Evolutionary conservation across 495 filamentous ascomycete species (phyloP).

Genomic region (Lindgomyces ingoldianus): DNA sequence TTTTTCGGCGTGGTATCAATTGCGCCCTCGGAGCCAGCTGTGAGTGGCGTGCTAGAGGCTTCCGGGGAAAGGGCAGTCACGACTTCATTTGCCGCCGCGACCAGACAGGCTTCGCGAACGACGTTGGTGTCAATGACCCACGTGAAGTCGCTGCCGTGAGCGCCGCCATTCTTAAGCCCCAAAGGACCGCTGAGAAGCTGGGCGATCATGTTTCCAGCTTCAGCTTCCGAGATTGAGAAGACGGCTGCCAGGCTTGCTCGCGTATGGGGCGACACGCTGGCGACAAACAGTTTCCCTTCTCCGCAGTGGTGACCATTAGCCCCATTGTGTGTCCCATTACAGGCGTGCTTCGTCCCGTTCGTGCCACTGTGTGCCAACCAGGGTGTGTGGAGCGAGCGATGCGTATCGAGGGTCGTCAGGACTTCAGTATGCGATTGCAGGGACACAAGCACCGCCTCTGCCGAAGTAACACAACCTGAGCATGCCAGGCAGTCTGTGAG

Average conservation of each 20-base stretch:
- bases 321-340: conserved; percentile 14
- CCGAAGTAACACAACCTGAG: conserved; percentile 95
- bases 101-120: conserved; percentile 72
- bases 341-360: conserved; percentile 34
- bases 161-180: conserved; percentile 68
- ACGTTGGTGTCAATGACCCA: conserved; percentile 87
- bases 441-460: conserved; percentile 90
- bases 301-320: conserved; percentile 38
- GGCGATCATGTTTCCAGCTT: conserved; percentile 78
- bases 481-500: conserved; percentile 97
- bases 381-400: conserved; percentile 51
- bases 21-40: conserved; percentile 36
- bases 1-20: conserved; percentile 52
- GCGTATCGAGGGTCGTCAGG: conserved; percentile 72
- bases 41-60: conserved; percentile 12
- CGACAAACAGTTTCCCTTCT: conserved; percentile 75
- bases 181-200: conserved; percentile 71
- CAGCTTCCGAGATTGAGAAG: conserved; percentile 66
- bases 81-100: conserved; percentile 78
- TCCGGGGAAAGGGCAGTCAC: conserved; percentile 32
- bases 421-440: conserved; percentile 92
- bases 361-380: conserved; percentile 38
- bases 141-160: conserved; percentile 72
- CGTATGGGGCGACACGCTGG: conserved; percentile 87
- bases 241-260: conserved; percentile 84